Evolutionary conservation across 306 rosid genomes (phyloP).

Genomic region (Quercus robur): DNA sequence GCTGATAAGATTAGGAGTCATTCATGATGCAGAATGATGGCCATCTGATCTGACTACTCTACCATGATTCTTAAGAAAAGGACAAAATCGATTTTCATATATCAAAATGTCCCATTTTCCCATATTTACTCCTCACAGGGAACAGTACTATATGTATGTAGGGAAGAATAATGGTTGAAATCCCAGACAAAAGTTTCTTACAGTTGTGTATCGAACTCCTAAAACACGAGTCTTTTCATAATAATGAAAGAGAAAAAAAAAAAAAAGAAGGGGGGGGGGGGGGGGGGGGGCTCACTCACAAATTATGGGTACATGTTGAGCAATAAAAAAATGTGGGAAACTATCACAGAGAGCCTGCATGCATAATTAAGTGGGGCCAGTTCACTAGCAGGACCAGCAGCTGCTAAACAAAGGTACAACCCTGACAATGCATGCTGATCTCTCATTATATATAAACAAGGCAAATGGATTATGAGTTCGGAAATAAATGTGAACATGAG

Average conservation of each 20-base stretch:
- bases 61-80: background rate
- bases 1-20: background rate
- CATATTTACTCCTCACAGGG: background rate
- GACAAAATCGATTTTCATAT: background rate
- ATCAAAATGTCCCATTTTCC: background rate
- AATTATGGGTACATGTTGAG: background rate
- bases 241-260: background rate
- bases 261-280: fast-evolving
- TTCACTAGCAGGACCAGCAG: background rate
- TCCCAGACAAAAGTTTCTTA: background rate
- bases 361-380: background rate
- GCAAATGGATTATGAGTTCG: background rate
- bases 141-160: background rate
- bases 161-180: background rate
- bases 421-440: background rate
- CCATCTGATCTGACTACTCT: background rate
- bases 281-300: background rate
- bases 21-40: background rate
- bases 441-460: background rate
- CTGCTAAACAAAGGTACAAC: background rate
- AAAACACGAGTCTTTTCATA: background rate
- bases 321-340: background rate
- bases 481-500: background rate
- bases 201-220: background rate
- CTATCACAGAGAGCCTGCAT: background rate